These are phyloP conservation scores for Termitomyces sp. DNA, from an alignment of 768 basidiomycete genomes.

Conservation along the genomic window DNA sequence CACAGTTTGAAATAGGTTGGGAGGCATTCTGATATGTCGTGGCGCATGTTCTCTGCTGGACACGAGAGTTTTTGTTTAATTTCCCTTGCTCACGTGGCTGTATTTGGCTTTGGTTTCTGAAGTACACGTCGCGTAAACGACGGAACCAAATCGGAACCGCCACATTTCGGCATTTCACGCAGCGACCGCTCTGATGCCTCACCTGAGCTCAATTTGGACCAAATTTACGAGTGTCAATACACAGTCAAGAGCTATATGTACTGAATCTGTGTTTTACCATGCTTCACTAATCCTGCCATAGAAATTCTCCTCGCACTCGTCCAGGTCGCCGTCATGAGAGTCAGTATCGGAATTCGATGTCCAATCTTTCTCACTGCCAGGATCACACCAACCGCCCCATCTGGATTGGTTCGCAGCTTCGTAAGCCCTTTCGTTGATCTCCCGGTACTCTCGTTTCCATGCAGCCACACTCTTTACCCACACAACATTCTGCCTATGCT, in stretches of 20 bases:
- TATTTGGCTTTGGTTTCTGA: conserved; percentile 4
- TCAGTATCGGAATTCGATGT: conserved; percentile 18
- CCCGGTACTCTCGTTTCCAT: conserved; percentile 22
- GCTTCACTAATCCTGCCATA: too few relatives aligned
- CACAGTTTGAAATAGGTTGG: conserved; percentile 42
- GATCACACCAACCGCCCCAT: conserved; percentile 21
- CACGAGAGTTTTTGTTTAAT: neutral
- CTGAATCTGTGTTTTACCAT: too few relatives aligned
- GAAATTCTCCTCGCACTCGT: neutral
- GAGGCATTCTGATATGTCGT: conserved; percentile 16
- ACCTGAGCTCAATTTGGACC: too few relatives aligned
- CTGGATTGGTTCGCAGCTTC: conserved; percentile 15
- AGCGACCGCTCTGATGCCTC: too few relatives aligned
- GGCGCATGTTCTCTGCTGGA: conserved; percentile 4
- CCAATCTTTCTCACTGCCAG: conserved; percentile 8
- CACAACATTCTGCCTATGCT: conserved; percentile 5
- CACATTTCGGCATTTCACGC: too few relatives aligned
- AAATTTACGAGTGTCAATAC: too few relatives aligned
- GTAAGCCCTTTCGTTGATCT: conserved; percentile 18
- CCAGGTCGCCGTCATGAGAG: neutral
- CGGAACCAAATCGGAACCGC: too few relatives aligned
- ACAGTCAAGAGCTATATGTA: too few relatives aligned
- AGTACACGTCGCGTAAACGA: neutral
- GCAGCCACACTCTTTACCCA: conserved; percentile 11
- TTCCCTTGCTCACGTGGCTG: conserved; percentile 1